Percentiles rank a stretch among this genome's conserved stretches.
phyloP scores from a whole-genome alignment of 176 grass and related monocot species.

The Pontederia crassipes region DNA sequence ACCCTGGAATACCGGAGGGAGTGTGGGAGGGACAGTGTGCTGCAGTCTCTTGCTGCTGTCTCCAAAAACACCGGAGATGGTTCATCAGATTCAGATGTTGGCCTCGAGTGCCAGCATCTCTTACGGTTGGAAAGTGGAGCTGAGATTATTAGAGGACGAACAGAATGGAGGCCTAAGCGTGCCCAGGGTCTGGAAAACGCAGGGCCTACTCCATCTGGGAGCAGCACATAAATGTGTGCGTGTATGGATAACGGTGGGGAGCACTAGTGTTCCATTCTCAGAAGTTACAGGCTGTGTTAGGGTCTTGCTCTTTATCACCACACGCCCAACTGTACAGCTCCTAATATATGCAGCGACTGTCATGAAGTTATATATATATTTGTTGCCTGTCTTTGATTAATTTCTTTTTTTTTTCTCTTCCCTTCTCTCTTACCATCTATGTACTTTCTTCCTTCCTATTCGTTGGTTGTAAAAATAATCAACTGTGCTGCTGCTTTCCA shows the following conservation, averaged over 20 bases:
- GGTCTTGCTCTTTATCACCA: no score
- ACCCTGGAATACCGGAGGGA: slow-evolving; percentile 97
- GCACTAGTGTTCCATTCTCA: background rate
- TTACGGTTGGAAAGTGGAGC: slow-evolving; percentile 68
- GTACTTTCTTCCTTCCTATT: no score
- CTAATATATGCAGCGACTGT: no score
- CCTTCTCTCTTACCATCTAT: no score
- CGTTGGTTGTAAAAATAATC: no score
- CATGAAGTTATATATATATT: no score
- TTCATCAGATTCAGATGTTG: slow-evolving; percentile 14
- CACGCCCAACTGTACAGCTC: no score
- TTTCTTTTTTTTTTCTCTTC: no score
- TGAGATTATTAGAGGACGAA: slow-evolving; percentile 76
- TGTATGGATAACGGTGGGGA: slow-evolving; percentile 17
- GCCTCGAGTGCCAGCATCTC: slow-evolving; percentile 76
- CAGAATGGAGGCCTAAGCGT: slow-evolving; percentile 69
- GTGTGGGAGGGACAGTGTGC: slow-evolving; percentile 69
- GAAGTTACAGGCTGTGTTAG: background rate
- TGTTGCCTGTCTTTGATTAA: no score
- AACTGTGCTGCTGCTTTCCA: no score
- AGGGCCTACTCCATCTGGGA: slow-evolving; percentile 28
- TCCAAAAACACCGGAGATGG: slow-evolving; percentile 20
- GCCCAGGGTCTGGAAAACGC: slow-evolving; percentile 29
- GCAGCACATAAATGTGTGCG: background rate
- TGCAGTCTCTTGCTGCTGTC: slow-evolving; percentile 67